A percentile compares a stretch with the other conserved stretches of the same genome.
These are phyloP conservation scores for Takashimella koratensis DNA, from an alignment of 1,284 basidiomycete species.

Conservation along the genomic window DNA sequence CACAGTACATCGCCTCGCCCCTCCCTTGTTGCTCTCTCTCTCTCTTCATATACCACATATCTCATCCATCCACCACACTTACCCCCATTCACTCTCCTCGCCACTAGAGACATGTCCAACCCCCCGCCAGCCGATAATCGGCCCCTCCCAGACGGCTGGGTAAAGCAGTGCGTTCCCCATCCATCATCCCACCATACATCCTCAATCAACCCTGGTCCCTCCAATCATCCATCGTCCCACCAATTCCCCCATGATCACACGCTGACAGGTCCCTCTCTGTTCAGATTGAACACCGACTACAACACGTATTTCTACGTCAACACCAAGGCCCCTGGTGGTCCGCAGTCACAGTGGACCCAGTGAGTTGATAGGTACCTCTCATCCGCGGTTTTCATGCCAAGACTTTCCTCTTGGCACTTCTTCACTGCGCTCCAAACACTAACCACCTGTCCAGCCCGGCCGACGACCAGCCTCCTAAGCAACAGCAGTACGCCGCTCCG, in stretches of 20 bases:
- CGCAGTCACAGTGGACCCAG: conserved; percentile 48
- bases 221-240: not conserved
- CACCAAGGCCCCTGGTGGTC: conserved; percentile 41
- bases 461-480: conserved; percentile 28
- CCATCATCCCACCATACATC: not conserved
- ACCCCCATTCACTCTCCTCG: too few species aligned
- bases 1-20: not conserved
- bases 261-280: not conserved
- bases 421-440: too few species aligned
- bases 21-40: not conserved
- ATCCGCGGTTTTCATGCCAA: too few species aligned
- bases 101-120: not conserved
- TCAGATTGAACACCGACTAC: conserved; percentile 46
- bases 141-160: conserved; percentile 46
- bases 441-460: conserved; percentile 46
- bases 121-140: conserved; percentile 26
- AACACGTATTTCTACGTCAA: conserved; percentile 51
- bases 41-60: not conserved
- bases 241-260: not conserved
- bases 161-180: conserved; percentile 33
- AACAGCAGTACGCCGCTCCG: conserved; percentile 31
- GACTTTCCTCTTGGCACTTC: not conserved
- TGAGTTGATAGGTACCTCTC: conserved; percentile 17
- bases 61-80: too few species aligned
- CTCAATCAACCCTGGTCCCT: too few species aligned